These are phyloP conservation scores for Akebia trifoliata DNA, from an alignment of 164 flowering plant genomes.

Conservation along the genomic window DNA sequence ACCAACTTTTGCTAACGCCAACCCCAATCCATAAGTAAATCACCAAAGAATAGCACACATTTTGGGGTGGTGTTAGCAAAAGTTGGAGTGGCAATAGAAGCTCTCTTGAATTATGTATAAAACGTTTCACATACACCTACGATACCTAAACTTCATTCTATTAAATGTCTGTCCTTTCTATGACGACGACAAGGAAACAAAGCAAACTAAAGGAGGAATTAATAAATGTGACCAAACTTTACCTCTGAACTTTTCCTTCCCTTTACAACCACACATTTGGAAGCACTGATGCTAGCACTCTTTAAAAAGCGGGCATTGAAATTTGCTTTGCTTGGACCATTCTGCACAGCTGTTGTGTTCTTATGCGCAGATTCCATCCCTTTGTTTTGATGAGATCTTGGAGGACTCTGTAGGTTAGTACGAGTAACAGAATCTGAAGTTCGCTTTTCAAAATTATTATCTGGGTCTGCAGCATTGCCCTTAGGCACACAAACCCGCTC, in stretches of 20 bases:
- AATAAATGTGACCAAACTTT: too few relatives aligned
- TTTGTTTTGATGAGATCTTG: constrained; percentile 19
- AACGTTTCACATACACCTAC: too few relatives aligned
- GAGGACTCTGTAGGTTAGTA: constrained; percentile 40
- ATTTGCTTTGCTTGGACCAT: constrained; percentile 27
- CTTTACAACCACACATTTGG: constrained; percentile 38
- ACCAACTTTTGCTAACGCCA: too few relatives aligned
- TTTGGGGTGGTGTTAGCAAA: too few relatives aligned
- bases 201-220: too few relatives aligned
- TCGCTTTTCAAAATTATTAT: constrained; percentile 24
- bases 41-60: too few relatives aligned
- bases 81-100: too few relatives aligned
- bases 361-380: constrained; percentile 18
- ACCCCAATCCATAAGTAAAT: too few relatives aligned
- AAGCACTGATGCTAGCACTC: constrained; percentile 60
- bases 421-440: constrained; percentile 33
- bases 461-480: constrained; percentile 35
- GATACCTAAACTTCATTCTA: too few relatives aligned
- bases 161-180: too few relatives aligned
- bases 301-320: constrained; percentile 41
- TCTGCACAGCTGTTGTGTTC: constrained; percentile 14
- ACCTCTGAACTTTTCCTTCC: constrained; percentile 33
- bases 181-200: too few relatives aligned
- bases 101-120: too few relatives aligned
- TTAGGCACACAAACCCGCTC: constrained; percentile 57